Evolutionary conservation across 768 basidiomycete species (phyloP), one percentile per base, ranked within the genome.

Genomic region (Erythrobasidium yunnanense): DNA sequence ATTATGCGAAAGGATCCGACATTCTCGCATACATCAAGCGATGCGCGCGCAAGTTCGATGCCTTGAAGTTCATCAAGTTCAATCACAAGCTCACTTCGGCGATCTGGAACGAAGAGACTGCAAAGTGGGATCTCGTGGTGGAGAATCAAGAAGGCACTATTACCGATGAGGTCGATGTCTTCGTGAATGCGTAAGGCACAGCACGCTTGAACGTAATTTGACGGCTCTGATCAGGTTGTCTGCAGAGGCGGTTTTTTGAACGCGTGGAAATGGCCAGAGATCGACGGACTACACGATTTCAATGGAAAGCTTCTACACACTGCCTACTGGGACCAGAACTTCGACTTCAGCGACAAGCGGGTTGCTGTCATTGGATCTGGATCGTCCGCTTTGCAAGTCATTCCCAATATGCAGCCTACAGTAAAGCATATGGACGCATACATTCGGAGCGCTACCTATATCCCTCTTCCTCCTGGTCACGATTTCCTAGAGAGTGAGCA

Each of bases 201-300:
- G 84, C 2, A 38, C 5, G 34, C 32, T 38, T 35, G 13, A 38
- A 25, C n/a, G 25, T 49, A n/a, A 2, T 23, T 1, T 35, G 22
- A 20, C 20, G 45, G 65, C 52, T 34, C 32, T 34, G 6, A 3
- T 6, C 33, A 7, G 25, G 30, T 38, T 23, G 2, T 7, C 25
- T 23, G 34, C 23, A 34, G 27, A 60, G 62, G 22, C 66, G 73
- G 13, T 42, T 74, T 67, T 42, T 42, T 67, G 11, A 83, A 81
- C 53, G 74, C 82, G 5, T 85, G 84, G 84, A 77, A 79, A 27
- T 86, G 84, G 85, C 86, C 85, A 1, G 80, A 83, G 47, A 84
- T 86, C 47, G 73, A 77, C 7, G 85, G 84, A 2, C 72, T 85
- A 29, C 74, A 81, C 17, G 76, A 74, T 6, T 87, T 83, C 75